Conservation (phyloP, 2,329 filamentous ascomycete genomes). For the Fusarium albidum region DNA sequence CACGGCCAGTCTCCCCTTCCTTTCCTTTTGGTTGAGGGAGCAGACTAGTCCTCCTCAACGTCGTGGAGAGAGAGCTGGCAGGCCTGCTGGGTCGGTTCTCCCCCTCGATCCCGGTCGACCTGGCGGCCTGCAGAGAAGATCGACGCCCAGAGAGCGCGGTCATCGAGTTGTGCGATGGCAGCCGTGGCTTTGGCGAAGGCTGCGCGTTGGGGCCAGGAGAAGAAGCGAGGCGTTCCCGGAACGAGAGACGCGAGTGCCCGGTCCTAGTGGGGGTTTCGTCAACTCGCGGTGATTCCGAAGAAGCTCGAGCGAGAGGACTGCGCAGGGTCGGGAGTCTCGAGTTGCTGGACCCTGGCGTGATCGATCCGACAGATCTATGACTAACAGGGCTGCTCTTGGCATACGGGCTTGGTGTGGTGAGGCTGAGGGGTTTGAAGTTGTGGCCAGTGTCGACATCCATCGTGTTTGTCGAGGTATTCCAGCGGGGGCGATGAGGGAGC, state of each 20-base stretch:
- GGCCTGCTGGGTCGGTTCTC: conserved; percentile 53
- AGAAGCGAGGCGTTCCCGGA: conserved; percentile 61
- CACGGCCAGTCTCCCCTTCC: conserved; percentile 52
- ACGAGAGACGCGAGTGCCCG: conserved; percentile 57
- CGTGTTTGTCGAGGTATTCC: conserved; percentile 75
- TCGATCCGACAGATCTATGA: conserved; percentile 52
- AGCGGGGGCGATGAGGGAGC: conserved; percentile 69
- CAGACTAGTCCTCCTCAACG: conserved; percentile 60
- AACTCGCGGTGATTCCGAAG: conserved; percentile 57
- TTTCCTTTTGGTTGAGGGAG: conserved; percentile 57
- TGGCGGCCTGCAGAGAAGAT: conserved; percentile 61
- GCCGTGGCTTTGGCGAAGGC: conserved; percentile 54
- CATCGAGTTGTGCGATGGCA: conserved; percentile 54
- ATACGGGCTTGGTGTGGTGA: conserved; percentile 68
- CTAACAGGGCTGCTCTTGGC: conserved; percentile 54
- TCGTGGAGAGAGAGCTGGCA: conserved; percentile 63
- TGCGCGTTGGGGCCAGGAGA: conserved; percentile 60
- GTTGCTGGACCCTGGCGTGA: conserved; percentile 50
- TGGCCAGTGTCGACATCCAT: conserved; percentile 71
- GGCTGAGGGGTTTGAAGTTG: conserved; percentile 69
- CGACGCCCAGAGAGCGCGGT: conserved; percentile 57
- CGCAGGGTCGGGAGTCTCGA: conserved; percentile 60
- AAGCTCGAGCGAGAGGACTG: conserved; percentile 55
- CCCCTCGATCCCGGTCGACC: conserved; percentile 43
- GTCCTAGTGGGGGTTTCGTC: conserved; percentile 56